Evolutionary conservation across 805 yeast species (phyloP), one percentile per base, ranked within the genome.

Genomic region (Peterozyma toletana): DNA sequence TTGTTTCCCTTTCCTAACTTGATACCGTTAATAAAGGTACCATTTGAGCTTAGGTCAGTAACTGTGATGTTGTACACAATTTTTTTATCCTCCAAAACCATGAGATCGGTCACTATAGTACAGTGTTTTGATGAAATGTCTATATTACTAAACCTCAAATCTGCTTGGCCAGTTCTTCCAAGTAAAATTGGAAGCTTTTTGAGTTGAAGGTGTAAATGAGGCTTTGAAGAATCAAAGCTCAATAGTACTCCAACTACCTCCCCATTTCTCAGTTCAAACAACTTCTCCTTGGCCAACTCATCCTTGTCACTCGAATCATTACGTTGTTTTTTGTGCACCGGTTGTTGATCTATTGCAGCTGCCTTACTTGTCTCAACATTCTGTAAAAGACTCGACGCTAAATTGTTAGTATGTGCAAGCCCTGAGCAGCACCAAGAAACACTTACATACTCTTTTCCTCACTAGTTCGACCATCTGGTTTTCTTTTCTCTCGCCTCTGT

Each of bases 71-170:
- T 49, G 45, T 63, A 48, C 56, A 75, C 48, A 49, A 47, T 45
- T 14, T 44, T 36, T 50, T 16, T 53, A 45, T 37, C 45, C 15
- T 64, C 66, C 33, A 61, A 63, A 2, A 63, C 53, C 17, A 61
- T 57, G 50, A 67, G 57, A 43, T 64, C 54, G 42, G 76, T 63
- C 5, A 73, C 59, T 9, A 83, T 57, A 43, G 71, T 71, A 51
- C 86, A 79, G 55, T 84, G 91, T 30, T 67, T 64, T 0, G 86
- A 77, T 0, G 89, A 83, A 9, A 83, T 78, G 52, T 83, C 89
- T 1, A 55, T 43, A 2, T 52, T 54, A 9, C 43, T 31, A 3
- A 84, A 58, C 3, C 65, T 61, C 11, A 81, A 58, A 49, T 81
- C 86, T 57, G 86, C 79, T 10, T 74, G 63, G 40, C 80, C 68